phyloP scores from a whole-genome alignment of 306 rosid species.

The Cicer yamashitae region DNA sequence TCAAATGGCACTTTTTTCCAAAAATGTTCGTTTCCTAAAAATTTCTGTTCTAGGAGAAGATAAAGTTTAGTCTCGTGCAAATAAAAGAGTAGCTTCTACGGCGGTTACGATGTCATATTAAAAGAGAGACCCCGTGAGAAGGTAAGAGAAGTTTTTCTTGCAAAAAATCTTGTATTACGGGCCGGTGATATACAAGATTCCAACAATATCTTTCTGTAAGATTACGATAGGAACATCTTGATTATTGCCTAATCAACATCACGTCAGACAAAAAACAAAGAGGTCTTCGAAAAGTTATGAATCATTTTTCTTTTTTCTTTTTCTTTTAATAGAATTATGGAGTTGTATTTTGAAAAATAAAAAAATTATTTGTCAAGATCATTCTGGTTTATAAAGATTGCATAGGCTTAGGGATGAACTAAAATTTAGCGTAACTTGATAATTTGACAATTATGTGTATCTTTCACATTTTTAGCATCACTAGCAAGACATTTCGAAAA shows the following conservation, averaged over 20 bases:
- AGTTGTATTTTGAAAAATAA: no score
- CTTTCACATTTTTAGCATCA: no score
- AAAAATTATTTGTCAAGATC: no score
- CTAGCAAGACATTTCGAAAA: no score
- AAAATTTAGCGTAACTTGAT: no score
- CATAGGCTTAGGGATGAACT: no score
- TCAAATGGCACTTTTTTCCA: background rate
- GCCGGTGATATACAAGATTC: constrained; percentile 38
- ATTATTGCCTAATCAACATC: constrained; percentile 36
- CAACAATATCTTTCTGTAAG: constrained; percentile 36
- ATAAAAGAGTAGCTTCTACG: background rate
- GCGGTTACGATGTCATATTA: constrained; percentile 52
- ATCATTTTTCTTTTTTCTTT: no score
- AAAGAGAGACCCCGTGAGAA: constrained; percentile 42
- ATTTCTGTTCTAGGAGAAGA: background rate
- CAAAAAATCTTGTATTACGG: constrained; percentile 35
- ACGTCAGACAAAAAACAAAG: constrained; percentile 25
- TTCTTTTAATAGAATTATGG: no score
- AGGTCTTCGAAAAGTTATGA: background rate
- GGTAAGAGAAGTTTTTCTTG: constrained; percentile 26
- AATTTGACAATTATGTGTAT: no score
- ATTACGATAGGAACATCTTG: constrained; percentile 28
- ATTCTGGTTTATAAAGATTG: no score
- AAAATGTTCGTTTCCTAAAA: background rate
- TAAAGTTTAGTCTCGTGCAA: background rate